phyloP scores from a whole-genome alignment of 176 grass and related monocot species.

The Oryza coarctata region DNA sequence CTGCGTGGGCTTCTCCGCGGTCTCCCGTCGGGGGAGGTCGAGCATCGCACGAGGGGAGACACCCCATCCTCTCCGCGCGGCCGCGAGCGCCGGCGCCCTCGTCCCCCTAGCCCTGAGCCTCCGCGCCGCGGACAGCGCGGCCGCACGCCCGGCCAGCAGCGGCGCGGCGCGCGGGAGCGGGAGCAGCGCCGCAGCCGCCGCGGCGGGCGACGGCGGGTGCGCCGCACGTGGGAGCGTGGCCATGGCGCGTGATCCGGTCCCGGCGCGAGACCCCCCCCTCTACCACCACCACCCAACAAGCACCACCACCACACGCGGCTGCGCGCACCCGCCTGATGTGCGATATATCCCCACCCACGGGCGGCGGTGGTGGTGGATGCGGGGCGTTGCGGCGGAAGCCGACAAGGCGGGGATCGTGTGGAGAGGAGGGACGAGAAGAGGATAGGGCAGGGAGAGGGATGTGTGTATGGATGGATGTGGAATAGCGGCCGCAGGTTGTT shows the following conservation, averaged over 20 bases:
- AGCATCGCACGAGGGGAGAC: slow-evolving; percentile 36
- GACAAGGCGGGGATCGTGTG: slow-evolving; percentile 58
- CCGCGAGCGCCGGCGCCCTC: slow-evolving; percentile 31
- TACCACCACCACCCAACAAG: background rate
- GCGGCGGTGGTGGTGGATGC: background rate
- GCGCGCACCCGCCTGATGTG: background rate
- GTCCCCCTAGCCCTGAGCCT: slow-evolving; percentile 36
- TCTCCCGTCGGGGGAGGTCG: slow-evolving; percentile 16
- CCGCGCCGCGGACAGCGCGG: background rate
- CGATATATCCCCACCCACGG: background rate
- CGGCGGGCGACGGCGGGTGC: background rate
- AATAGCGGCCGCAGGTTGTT: background rate
- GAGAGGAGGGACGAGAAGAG: slow-evolving; percentile 30
- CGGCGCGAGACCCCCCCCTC: background rate
- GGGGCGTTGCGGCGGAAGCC: slow-evolving; percentile 20
- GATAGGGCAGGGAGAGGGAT: slow-evolving; percentile 31
- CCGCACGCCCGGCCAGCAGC: slow-evolving; percentile 51
- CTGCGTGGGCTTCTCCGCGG: slow-evolving; percentile 37
- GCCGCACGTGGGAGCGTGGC: slow-evolving; percentile 45
- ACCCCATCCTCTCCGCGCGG: slow-evolving; percentile 43
- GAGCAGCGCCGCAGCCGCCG: slow-evolving; percentile 14
- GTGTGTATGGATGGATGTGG: background rate
- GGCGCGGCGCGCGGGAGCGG: slow-evolving; percentile 40
- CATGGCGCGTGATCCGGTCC: slow-evolving; percentile 34
- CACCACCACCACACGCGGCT: slow-evolving; percentile 13